Evolutionary conservation across 306 rosid species (phyloP).

Genomic region (Prunus padus): DNA sequence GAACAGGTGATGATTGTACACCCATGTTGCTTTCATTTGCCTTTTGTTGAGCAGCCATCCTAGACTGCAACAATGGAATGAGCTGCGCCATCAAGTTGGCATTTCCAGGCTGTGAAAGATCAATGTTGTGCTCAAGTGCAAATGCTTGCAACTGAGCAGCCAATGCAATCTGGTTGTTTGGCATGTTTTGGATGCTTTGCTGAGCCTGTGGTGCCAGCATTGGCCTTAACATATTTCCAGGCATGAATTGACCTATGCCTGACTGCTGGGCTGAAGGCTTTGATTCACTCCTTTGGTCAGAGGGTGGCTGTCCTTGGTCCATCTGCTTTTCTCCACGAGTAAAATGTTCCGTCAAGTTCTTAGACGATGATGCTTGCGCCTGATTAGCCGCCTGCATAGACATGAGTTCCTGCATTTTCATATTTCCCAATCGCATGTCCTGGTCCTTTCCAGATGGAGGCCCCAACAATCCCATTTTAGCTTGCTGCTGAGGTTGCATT

Average conservation of each 20-base stretch:
- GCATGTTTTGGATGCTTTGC: slow-evolving; percentile 54
- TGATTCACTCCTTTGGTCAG: slow-evolving; percentile 65
- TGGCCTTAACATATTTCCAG: slow-evolving; percentile 63
- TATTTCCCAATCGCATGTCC: slow-evolving; percentile 68
- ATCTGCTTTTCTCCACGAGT: slow-evolving; percentile 67
- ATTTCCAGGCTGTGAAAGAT: slow-evolving; percentile 76
- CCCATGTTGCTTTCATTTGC: slow-evolving; percentile 56
- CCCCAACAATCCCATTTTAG: slow-evolving; percentile 70
- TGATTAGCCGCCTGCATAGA: slow-evolving; percentile 60
- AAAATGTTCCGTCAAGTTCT: slow-evolving; percentile 62
- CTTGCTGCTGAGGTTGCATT: slow-evolving; percentile 77
- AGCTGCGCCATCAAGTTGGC: slow-evolving; percentile 70
- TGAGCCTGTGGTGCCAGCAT: slow-evolving; percentile 57
- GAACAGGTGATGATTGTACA: slow-evolving; percentile 58
- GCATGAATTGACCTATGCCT: slow-evolving; percentile 51
- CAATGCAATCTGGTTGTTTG: slow-evolving; percentile 63
- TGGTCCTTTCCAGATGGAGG: slow-evolving; percentile 71
- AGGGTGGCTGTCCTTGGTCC: slow-evolving; percentile 65
- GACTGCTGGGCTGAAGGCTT: slow-evolving; percentile 58
- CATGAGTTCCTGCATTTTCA: slow-evolving; percentile 79
- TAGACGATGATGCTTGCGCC: slow-evolving; percentile 61
- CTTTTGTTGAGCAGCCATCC: slow-evolving; percentile 65
- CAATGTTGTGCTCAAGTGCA: slow-evolving; percentile 77
- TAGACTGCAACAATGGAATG: slow-evolving; percentile 70
- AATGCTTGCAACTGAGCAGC: slow-evolving; percentile 78